Evolutionary conservation across 73 alveolate species (phyloP), one percentile per base, ranked within the genome.

Genomic region (Paramecium primaurelia): DNA sequence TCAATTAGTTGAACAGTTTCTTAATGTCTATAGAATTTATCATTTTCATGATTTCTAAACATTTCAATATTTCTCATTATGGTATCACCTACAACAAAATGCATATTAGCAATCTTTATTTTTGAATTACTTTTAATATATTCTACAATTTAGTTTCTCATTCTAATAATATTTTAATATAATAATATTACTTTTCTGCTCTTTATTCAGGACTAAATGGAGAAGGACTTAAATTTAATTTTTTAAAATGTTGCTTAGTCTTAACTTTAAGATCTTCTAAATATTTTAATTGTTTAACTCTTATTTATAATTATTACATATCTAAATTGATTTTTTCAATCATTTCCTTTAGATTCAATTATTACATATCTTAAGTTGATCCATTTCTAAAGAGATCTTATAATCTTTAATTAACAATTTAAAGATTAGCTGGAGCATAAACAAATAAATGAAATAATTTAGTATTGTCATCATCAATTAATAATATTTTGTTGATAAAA

Each of bases 31-130:
- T 32, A 49, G 45, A 42, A 80, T 49, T 26, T 42, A 20, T 80
- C 91, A 49, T 34, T 80, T 80, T 80, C 91, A 42, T 80, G 75
- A 49, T 80, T 80, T 80, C 73, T 80, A 25, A 80, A 80, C 47
- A 80, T 32, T 44, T 80, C 44, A 28, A 80, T 44, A 18, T 80
- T 80, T 36, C 91, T n/a, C 91, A 80, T 80, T n/a, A 80, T 80
- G 6, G 91, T 49, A 47, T 80, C 91, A 38, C 91, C 91, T 9
- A 80, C 58, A 25, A 80, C 32, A 47, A 80, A 80, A 80, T 80
- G 73, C 91, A 80, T 80, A 18, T 80, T 42, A 2, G 47, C 34
- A 44, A 80, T 80, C 49, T 80, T 80, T 8, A 54, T 54, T 54
- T 42, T 20, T 4, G 71, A 45, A 22, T 45, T 80, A 25, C 91